Evolutionary conservation across 192 early-diverging fungal species (phyloP).

Genomic region (Backusella parvicylindrica): DNA sequence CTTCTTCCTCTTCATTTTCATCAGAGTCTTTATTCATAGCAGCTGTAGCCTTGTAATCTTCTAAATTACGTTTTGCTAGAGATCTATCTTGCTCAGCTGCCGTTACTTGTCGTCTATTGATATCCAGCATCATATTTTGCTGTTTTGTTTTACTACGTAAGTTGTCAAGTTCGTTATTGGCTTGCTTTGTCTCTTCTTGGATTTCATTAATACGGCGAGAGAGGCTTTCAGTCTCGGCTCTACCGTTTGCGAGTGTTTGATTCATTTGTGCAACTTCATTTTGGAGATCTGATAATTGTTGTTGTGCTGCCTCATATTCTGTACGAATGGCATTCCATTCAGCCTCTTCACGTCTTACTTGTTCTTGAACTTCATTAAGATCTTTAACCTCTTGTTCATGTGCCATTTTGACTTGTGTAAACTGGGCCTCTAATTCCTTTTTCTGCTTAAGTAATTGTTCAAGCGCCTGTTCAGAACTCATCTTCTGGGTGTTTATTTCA

Average conservation of each 20-base stretch:
- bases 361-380: constrained; percentile 51
- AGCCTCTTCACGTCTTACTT: constrained; percentile 41
- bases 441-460: constrained; percentile 56
- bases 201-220: constrained; percentile 43
- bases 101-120: constrained; percentile 59
- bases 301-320: constrained; percentile 51
- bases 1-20: background rate
- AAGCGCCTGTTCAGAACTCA: constrained; percentile 56
- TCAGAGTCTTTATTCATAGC: background rate
- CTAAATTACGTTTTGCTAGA: constrained; percentile 49
- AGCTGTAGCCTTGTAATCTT: constrained; percentile 33
- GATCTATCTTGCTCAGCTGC: constrained; percentile 62
- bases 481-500: constrained; percentile 53
- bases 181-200: constrained; percentile 49
- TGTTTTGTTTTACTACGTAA: constrained; percentile 55
- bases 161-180: constrained; percentile 53
- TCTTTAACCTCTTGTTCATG: constrained; percentile 59
- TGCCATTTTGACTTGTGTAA: constrained; percentile 52
- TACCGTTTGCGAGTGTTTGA: constrained; percentile 40
- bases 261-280: constrained; percentile 47
- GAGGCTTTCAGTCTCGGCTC: constrained; percentile 45
- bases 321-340: constrained; percentile 39
- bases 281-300: constrained; percentile 39
- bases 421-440: constrained; percentile 54
- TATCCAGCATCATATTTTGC: constrained; percentile 58